Base-by-base conservation (phyloP, 2,329 filamentous ascomycete genomes). In the Pestalotiopsis sp. region DNA sequence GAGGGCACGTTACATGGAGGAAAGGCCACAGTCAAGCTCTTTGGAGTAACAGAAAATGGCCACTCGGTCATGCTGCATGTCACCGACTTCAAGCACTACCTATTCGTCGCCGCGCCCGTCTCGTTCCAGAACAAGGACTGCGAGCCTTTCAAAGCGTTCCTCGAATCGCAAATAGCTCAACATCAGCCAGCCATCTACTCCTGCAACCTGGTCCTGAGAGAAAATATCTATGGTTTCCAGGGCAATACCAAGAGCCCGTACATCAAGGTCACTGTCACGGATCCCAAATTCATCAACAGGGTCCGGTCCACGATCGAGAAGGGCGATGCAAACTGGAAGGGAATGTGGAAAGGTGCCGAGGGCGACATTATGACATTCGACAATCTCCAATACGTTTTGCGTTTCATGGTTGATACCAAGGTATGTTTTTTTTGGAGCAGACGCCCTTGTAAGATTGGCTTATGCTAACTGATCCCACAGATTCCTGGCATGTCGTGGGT, bases 401-500 rank as follows among this genome's bases (percentile, higher is more conserved):
- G 96, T 65, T 98, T 99, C 81, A 99, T 99, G 96, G 95, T 99
- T 64, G 96, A 99, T 80, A 97, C 93, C 73, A 92, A 95, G 79
- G 91, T 93, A 83, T 73, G 82, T 65, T 49, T 23, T 20, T 20
- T 4, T 12, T 49, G 3, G n/a, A 20, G 7, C 36, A 13, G 3
- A 9, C 39, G 12, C 41, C 67, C 59, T 7, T 5, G 49, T 13
- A 66, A 17, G 7, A 17, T 9, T 39, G 38, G 9, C 6, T 5
- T 13, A 25, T 68, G 68, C 72, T 77, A 61, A 76, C 63, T 67
- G 7, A n/a, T 52, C 31, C 7, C 38, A 36, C 68, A 93, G 88
- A 92, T 99, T 59, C 88, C 92, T 68, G 96, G 96, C 71, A 99
- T 99, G 96, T 95, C 94, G 1, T 99, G 96, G 96, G 94, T 98